These are phyloP conservation scores for Tolypocladium endophyticum DNA, from an alignment of 2,329 filamentous ascomycete genomes.

Conservation along the genomic window DNA sequence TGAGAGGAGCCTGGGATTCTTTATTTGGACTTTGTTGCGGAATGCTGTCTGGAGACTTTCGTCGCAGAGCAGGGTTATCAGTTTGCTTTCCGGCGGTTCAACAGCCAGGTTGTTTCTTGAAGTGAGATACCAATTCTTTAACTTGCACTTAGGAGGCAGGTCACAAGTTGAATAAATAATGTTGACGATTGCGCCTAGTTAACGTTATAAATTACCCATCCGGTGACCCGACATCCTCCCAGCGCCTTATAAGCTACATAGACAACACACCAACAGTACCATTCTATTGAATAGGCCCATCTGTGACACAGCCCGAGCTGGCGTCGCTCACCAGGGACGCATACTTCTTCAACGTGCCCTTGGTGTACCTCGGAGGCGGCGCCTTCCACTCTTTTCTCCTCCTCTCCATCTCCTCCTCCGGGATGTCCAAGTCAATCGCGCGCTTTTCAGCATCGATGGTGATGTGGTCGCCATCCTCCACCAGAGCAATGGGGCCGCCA, in stretches of 20 bases:
- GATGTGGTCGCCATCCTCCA: slow-evolving; percentile 71
- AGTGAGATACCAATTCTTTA: neutral
- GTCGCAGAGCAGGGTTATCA: neutral
- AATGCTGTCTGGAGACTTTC: neutral
- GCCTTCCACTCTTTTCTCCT: slow-evolving; percentile 51
- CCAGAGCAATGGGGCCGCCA: slow-evolving; percentile 74
- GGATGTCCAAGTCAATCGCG: slow-evolving; percentile 56
- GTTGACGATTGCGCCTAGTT: neutral
- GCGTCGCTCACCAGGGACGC: slow-evolving; percentile 48
- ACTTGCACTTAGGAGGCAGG: neutral
- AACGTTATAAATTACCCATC: neutral
- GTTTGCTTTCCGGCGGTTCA: neutral
- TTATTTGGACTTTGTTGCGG: neutral
- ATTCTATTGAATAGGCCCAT: slow-evolving; percentile 20
- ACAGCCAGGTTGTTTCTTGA: neutral
- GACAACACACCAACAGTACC: neutral
- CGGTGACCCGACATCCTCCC: neutral
- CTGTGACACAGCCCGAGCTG: slow-evolving; percentile 49
- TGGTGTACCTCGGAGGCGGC: slow-evolving; percentile 45
- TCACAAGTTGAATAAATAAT: neutral
- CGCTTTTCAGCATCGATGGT: slow-evolving; percentile 72
- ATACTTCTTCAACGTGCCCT: slow-evolving; percentile 63
- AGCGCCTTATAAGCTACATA: neutral
- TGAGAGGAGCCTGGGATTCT: neutral
- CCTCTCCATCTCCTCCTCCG: slow-evolving; percentile 51